These are phyloP conservation scores for Testicularia cyperi DNA, from an alignment of 1,284 basidiomycete species.

Conservation along the genomic window DNA sequence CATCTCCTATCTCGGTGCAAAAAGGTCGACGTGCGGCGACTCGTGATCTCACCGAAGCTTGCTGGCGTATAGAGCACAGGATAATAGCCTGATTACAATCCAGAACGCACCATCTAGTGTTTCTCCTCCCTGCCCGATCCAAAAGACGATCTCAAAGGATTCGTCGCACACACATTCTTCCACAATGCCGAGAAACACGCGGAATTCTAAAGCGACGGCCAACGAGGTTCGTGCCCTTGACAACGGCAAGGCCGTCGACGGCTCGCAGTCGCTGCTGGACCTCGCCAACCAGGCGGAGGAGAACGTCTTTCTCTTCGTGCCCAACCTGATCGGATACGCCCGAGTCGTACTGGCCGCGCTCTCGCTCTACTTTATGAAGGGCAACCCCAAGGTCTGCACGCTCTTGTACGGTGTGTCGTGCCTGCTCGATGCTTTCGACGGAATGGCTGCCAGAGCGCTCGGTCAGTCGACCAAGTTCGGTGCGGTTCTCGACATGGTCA, in stretches of 20 bases:
- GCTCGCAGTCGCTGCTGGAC: constrained; percentile 21
- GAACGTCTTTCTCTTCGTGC: constrained; percentile 72
- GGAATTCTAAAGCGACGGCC: constrained; percentile 25
- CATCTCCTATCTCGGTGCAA: too few relatives aligned
- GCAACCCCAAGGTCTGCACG: constrained; percentile 84
- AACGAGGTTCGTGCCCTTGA: constrained; percentile 17
- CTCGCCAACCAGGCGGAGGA: constrained; percentile 44
- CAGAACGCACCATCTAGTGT: too few relatives aligned
- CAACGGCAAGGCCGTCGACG: constrained; percentile 13
- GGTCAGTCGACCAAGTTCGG: constrained; percentile 92
- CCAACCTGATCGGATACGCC: constrained; percentile 91
- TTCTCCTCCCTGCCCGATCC: too few relatives aligned
- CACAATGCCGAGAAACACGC: constrained; percentile 27
- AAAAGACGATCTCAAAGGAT: too few relatives aligned
- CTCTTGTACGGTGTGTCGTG: constrained; percentile 88
- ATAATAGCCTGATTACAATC: too few relatives aligned
- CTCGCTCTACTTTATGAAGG: constrained; percentile 82
- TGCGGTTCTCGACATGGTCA: constrained; percentile 98
- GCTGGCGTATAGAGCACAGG: too few relatives aligned
- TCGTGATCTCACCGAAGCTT: too few relatives aligned
- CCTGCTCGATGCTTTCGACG: constrained; percentile 92
- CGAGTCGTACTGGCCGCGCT: constrained; percentile 87
- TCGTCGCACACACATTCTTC: neutral
- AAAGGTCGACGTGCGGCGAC: too few relatives aligned
- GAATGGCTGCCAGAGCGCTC: constrained; percentile 84